Base-by-base conservation (phyloP, 208 protist genomes). In the Leishmania turanica region DNA sequence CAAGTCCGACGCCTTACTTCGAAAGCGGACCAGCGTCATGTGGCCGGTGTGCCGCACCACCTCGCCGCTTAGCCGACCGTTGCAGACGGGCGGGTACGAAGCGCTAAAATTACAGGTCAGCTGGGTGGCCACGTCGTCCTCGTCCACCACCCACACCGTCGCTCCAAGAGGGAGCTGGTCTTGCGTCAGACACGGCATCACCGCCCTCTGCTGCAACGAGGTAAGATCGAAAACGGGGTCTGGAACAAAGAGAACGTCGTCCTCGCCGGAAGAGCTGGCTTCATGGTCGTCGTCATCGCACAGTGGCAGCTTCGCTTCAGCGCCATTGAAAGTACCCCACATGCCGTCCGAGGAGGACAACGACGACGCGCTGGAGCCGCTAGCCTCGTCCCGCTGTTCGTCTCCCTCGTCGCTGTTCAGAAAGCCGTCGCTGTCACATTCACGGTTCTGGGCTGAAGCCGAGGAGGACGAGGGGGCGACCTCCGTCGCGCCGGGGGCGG, bases 121-220 rank as follows among this genome's bases (percentile, higher is more conserved):
- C 56, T 94, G 82, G 40, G 87, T 92, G 56, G 90, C 82, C n/a
- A 96, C 92, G 76, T 96, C 92, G 19, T 96, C 91, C 84, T 95
- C 92, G 84, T 97, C 94, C 2, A 88, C 88, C 34, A 95, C 89
- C 94, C 94, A 97, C 54, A 97, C 94, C 56, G 40, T 80, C 42
- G 77, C 81, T 0, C 92, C 92, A 65, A 79, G 7, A 34, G 87
- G 87, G 49, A 96, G 77, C 4, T 84, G 77, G 53, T 88, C 87
- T 42, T 82, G 54, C 9, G 75, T 53, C 51, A 91, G 81, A 42
- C 87, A 90, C 31, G 92, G 94, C 80, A 96, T 82, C 13, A 74
- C 34, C 5, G 90, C 88, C 69, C 87, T 92, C 49, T 86, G 74
- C 53, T 86, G 71, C 37, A 81, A 68, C 31, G 81, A 74, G 21